A percentile compares a stretch with the other conserved stretches of the same genome.
Evolutionary conservation across 2,329 filamentous ascomycete species (phyloP).

Genomic region (Fusarium brevicatenulatum): DNA sequence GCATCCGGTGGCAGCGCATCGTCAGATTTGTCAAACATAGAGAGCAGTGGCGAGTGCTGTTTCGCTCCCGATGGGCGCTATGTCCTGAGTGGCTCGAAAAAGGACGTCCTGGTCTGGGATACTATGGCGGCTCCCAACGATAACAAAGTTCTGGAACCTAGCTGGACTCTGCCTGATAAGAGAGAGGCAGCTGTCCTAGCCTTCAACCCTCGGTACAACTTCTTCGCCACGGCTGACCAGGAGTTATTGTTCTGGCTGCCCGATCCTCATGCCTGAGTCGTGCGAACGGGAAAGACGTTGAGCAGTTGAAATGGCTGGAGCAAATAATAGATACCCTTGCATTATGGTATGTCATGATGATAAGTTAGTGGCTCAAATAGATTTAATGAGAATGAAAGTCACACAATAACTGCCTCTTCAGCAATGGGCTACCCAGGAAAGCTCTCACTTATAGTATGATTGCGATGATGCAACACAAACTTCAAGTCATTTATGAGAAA

Average conservation of each 20-base stretch:
- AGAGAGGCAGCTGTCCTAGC: constrained; percentile 79
- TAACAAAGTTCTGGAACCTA: constrained; percentile 70
- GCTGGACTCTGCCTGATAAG: constrained; percentile 71
- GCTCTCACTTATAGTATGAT: background rate
- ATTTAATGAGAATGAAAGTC: background rate
- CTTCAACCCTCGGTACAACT: constrained; percentile 91
- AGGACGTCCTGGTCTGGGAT: constrained; percentile 89
- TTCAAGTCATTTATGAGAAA: background rate
- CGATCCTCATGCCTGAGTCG: constrained; percentile 65
- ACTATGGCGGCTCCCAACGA: constrained; percentile 66
- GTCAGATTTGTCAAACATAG: constrained; percentile 52
- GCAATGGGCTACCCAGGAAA: background rate
- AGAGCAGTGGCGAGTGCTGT: constrained; percentile 81
- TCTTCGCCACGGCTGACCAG: constrained; percentile 89
- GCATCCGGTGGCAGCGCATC: constrained; percentile 51
- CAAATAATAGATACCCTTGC: constrained; percentile 30
- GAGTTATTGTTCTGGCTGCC: constrained; percentile 84
- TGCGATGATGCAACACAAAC: background rate
- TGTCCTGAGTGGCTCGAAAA: constrained; percentile 80
- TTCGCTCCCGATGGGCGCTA: constrained; percentile 91
- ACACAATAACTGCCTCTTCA: background rate
- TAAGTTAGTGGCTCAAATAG: background rate
- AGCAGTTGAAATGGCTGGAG: background rate
- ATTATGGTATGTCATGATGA: background rate
- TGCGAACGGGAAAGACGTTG: background rate